phyloP scores from a whole-genome alignment of 1,284 basidiomycete genomes.

The Cutaneotrichosporon curvatum region DNA sequence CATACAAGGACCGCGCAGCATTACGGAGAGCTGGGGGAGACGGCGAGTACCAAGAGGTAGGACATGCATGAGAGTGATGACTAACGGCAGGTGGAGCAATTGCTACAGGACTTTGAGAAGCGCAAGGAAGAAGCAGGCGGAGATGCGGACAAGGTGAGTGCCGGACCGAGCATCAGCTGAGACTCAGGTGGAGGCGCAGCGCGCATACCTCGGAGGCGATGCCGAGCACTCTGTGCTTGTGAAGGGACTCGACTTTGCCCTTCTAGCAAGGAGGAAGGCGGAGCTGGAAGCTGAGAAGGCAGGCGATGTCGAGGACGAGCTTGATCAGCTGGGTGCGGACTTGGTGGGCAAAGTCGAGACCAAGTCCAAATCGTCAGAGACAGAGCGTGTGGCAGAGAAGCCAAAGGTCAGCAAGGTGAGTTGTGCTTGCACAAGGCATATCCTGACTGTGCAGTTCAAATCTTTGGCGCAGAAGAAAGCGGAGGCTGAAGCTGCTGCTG shows the following conservation, averaged over 20 bases:
- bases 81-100: conserved; percentile 59
- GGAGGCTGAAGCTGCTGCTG: conserved; percentile 12
- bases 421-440: conserved; percentile 8
- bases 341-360: conserved; percentile 8
- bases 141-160: conserved; percentile 33
- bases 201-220: conserved; percentile 80
- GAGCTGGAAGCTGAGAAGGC: conserved; percentile 50
- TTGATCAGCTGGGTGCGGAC: conserved; percentile 52
- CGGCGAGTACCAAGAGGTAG: conserved; percentile 41
- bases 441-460: conserved; percentile 37
- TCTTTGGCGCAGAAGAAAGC: conserved; percentile 30
- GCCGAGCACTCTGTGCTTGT: conserved; percentile 75
- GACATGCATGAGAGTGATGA: conserved; percentile 6
- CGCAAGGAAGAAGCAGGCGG: conserved; percentile 57
- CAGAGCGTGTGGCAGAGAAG: neutral
- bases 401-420: conserved; percentile 16
- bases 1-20: conserved; percentile 45
- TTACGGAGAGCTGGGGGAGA: conserved; percentile 37
- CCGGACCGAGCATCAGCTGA: neutral
- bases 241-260: conserved; percentile 77
- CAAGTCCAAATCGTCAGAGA: neutral
- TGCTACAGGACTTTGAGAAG: conserved; percentile 71
- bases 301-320: conserved; percentile 63
- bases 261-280: conserved; percentile 76
- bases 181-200: conserved; percentile 62